Evolutionary conservation across 129 eudicot genomes (phyloP).

Genomic region (Pulicaria dysenterica): DNA sequence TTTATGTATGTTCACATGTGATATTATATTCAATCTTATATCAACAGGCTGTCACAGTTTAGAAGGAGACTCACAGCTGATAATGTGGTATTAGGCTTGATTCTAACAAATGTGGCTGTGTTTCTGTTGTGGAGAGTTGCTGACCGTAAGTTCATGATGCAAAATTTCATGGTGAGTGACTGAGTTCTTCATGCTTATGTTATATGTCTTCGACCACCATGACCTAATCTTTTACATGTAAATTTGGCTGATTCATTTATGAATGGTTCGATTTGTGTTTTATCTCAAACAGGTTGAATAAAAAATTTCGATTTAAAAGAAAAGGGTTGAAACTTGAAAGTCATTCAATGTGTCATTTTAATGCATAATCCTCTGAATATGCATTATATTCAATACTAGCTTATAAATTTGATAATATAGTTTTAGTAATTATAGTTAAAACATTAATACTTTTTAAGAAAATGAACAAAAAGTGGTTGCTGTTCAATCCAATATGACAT

Average conservation of each 20-base stretch:
- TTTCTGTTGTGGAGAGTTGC: constrained; percentile 64
- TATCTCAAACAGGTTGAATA: neutral
- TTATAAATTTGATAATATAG: neutral
- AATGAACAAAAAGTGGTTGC: neutral
- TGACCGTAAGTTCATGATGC: constrained; percentile 56
- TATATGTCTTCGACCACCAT: constrained; percentile 5
- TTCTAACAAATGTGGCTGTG: constrained; percentile 71
- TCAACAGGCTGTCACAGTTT: constrained; percentile 51
- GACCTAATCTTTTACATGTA: neutral
- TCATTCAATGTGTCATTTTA: neutral
- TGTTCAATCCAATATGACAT: neutral
- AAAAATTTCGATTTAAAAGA: neutral
- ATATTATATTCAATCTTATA: constrained; percentile 8
- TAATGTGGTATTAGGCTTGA: constrained; percentile 60
- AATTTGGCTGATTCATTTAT: neutral
- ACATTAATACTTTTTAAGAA: neutral
- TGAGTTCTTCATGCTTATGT: constrained; percentile 23
- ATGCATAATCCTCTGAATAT: neutral
- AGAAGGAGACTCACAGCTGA: constrained; percentile 58
- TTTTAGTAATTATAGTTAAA: neutral
- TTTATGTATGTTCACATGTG: neutral
- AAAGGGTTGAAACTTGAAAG: too few relatives aligned
- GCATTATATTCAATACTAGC: neutral
- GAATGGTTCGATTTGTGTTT: neutral
- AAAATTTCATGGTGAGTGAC: constrained; percentile 76